Conservation (phyloP, 2,329 filamentous ascomycete species). For the Penicillium sp. region DNA sequence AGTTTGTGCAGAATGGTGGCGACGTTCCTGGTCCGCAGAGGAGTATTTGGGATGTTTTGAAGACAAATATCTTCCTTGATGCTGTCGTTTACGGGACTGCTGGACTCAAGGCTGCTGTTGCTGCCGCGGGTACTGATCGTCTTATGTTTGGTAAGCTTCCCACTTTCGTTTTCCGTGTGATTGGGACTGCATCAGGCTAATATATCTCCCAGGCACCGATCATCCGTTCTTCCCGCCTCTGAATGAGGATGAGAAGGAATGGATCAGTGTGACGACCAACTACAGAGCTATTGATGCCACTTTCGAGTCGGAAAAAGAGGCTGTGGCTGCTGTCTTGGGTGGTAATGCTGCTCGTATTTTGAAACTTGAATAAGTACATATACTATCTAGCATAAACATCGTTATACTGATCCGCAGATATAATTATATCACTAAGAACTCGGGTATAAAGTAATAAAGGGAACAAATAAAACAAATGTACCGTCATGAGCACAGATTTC, state of each 20-base stretch:
- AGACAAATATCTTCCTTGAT: constrained; percentile 76
- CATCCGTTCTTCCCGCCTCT: constrained; percentile 41
- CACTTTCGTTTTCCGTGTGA: neutral
- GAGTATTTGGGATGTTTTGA: constrained; percentile 56
- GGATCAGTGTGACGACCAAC: constrained; percentile 43
- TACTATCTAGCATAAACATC: neutral
- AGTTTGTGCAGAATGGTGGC: constrained; percentile 57
- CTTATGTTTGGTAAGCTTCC: constrained; percentile 34
- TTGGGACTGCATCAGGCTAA: constrained; percentile 2
- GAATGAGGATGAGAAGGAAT: constrained; percentile 29
- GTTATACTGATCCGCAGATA: neutral
- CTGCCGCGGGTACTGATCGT: constrained; percentile 48
- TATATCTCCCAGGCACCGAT: constrained; percentile 30
- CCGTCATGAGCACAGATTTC: neutral
- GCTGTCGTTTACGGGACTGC: constrained; percentile 51
- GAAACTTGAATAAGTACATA: constrained; percentile 22
- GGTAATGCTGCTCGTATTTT: constrained; percentile 40
- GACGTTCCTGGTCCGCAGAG: constrained; percentile 52
- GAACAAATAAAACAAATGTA: neutral
- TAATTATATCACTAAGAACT: neutral
- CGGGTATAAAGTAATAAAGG: neutral
- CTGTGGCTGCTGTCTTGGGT: constrained; percentile 34
- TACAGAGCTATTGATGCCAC: constrained; percentile 38
- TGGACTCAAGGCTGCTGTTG: constrained; percentile 64
- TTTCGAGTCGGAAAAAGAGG: constrained; percentile 27